phyloP scores from a whole-genome alignment of 352 stramenopile species.

The Chrysophaeum taylorii region DNA sequence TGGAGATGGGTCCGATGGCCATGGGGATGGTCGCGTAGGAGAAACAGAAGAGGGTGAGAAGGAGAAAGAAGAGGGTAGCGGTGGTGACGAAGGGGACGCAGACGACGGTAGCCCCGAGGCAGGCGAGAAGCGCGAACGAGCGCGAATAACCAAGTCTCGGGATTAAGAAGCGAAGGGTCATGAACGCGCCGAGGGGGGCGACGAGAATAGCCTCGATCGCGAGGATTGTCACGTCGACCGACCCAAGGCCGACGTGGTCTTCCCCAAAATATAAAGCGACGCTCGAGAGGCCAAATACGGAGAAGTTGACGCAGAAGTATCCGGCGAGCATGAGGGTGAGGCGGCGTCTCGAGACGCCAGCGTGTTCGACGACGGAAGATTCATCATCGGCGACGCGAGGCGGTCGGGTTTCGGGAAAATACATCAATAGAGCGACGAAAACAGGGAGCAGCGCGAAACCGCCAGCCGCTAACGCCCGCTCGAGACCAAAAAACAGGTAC shows the following conservation, averaged over 20 bases:
- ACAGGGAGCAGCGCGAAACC: not conserved
- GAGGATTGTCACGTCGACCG: not conserved
- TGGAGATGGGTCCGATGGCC: not conserved
- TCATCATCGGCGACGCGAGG: no score
- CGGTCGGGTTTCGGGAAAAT: no score
- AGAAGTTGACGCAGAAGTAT: not conserved
- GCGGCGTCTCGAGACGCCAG: no score
- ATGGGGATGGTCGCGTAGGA: not conserved
- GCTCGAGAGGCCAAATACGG: not conserved
- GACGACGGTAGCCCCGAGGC: not conserved
- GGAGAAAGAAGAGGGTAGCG: not conserved
- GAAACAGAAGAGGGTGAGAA: not conserved
- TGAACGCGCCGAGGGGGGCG: not conserved
- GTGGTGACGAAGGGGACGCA: not conserved
- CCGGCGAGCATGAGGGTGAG: no score
- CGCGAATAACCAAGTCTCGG: no score
- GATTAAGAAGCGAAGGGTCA: not conserved
- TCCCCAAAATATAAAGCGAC: not conserved
- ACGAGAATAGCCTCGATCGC: not conserved
- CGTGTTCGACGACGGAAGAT: no score
- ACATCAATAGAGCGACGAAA: no score
- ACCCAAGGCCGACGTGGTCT: not conserved
- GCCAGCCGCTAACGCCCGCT: not conserved
- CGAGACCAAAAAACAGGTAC: not conserved
- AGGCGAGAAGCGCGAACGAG: not conserved